Conservation (phyloP, 768 basidiomycete genomes). For the Neoboletus brunneissimus region DNA sequence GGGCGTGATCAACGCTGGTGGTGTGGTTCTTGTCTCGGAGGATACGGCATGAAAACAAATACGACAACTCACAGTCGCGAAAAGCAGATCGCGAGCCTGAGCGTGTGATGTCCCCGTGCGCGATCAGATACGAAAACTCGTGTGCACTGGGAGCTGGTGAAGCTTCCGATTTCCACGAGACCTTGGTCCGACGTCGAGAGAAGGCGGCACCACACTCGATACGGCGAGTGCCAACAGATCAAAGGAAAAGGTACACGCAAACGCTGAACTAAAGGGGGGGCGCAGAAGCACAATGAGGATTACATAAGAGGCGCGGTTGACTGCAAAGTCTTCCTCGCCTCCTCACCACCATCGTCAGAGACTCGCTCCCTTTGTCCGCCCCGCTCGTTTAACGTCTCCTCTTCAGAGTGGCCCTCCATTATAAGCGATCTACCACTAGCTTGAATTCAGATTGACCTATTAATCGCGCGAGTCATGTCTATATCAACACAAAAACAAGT, state of each 20-base stretch:
- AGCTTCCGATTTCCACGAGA: neutral
- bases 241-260: neutral
- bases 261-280: neutral
- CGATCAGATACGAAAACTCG: slow-evolving; percentile 2
- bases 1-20: neutral
- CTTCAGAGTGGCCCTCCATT: neutral
- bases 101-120: neutral
- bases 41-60: neutral
- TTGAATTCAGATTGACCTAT: no score
- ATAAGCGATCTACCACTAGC: no score
- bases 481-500: neutral
- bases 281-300: neutral
- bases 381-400: neutral
- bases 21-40: neutral
- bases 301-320: neutral
- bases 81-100: slow-evolving; percentile 1
- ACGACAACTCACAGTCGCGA: slow-evolving; percentile 6
- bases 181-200: neutral
- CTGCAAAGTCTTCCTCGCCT: no score
- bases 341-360: neutral
- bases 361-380: neutral
- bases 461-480: no score
- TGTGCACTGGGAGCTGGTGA: neutral
- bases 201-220: neutral
- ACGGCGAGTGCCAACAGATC: neutral